Percentiles rank a stretch among this genome's conserved stretches.
phyloP scores from a whole-genome alignment of 768 basidiomycete species.

The Naganishia kalamii region DNA sequence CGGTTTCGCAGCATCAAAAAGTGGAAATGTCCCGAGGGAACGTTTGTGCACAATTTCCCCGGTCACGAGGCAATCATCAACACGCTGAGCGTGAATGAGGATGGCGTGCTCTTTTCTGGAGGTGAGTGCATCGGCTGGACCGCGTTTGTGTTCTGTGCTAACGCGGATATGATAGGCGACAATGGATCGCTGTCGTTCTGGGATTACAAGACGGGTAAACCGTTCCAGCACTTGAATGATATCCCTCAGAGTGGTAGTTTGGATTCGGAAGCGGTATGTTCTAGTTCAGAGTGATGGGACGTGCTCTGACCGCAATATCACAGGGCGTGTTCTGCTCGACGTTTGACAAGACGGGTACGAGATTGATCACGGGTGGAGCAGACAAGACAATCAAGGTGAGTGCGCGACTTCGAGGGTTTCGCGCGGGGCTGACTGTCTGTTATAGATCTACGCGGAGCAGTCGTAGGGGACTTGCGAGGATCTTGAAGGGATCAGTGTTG shows the following conservation, averaged over 20 bases:
- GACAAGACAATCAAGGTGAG: conserved; percentile 97
- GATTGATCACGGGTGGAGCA: conserved; percentile 82
- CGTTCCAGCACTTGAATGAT: conserved; percentile 90
- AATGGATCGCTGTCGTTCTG: conserved; percentile 86
- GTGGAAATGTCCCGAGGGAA: conserved; percentile 96
- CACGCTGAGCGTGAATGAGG: conserved; percentile 83
- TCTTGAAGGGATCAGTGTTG: neutral
- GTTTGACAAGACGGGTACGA: conserved; percentile 90
- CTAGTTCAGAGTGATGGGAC: neutral
- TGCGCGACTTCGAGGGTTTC: neutral
- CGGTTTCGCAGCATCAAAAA: conserved; percentile 67
- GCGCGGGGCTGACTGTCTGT: neutral
- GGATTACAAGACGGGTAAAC: conserved; percentile 90
- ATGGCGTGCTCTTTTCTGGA: conserved; percentile 95
- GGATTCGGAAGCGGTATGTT: conserved; percentile 72
- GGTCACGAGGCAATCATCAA: conserved; percentile 99
- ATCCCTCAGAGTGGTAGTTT: conserved; percentile 95
- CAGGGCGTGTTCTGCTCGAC: conserved; percentile 88
- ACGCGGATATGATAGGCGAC: conserved; percentile 58
- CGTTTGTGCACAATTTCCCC: conserved; percentile 91
- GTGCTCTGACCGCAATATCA: conserved; percentile 16
- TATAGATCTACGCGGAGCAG: conserved; percentile 25
- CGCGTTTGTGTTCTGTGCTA: neutral
- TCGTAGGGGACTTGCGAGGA: neutral
- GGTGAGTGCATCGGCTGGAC: no score